Percentiles rank a stretch among this genome's conserved stretches.
Evolutionary conservation across 2,329 filamentous ascomycete genomes (phyloP).

Genomic region (Colletotrichum euphorbiae): DNA sequence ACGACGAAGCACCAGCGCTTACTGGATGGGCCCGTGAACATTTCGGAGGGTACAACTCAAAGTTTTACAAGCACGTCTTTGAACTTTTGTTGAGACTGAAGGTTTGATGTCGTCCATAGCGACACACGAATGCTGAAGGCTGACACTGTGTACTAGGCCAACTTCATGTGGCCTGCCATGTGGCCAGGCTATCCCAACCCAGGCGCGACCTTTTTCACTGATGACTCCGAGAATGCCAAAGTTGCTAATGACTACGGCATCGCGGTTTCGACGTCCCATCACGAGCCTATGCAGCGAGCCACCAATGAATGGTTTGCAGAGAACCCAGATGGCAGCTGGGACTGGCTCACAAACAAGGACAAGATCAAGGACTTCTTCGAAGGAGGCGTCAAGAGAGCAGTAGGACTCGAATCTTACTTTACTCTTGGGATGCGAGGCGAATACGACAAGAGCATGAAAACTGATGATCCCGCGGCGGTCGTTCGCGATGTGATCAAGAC

Average conservation of each 20-base stretch:
- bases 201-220: constrained; percentile 69
- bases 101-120: constrained; percentile 13
- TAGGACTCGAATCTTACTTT: constrained; percentile 68
- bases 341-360: constrained; percentile 67
- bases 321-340: constrained; percentile 64
- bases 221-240: constrained; percentile 68
- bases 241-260: constrained; percentile 73
- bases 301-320: constrained; percentile 60
- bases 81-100: constrained; percentile 70
- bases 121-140: not conserved
- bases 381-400: constrained; percentile 65
- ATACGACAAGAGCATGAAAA: constrained; percentile 64
- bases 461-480: constrained; percentile 62
- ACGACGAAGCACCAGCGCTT: constrained; percentile 71
- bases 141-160: constrained; percentile 56
- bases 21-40: constrained; percentile 67
- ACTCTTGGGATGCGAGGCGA: constrained; percentile 71
- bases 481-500: constrained; percentile 65
- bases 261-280: constrained; percentile 73
- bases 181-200: constrained; percentile 65
- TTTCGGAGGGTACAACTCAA: constrained; percentile 62
- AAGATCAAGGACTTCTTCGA: constrained; percentile 69
- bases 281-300: constrained; percentile 73
- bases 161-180: constrained; percentile 76
- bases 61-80: constrained; percentile 72